phyloP scores from a whole-genome alignment of 2,329 filamentous ascomycete species.

The Davidsoniella virescens region DNA sequence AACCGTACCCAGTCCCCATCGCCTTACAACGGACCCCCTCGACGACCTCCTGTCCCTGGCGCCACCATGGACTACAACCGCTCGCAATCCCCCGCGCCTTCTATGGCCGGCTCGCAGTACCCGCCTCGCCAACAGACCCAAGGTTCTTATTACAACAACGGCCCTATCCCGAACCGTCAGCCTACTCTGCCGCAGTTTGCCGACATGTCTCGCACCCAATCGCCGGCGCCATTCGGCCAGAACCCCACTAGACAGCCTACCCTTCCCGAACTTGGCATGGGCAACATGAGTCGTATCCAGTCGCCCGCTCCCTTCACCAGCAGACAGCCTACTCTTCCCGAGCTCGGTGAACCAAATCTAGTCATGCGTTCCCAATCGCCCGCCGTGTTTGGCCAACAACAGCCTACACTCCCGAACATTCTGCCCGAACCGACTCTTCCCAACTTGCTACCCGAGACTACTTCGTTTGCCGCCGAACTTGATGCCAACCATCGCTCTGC shows the following conservation, averaged over 20 bases:
- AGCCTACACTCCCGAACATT: constrained; percentile 9
- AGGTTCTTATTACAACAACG: constrained; percentile 3
- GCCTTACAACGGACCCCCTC: constrained; percentile 6
- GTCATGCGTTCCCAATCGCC: background rate
- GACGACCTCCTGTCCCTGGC: constrained; percentile 3
- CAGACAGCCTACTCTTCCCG: constrained; percentile 15
- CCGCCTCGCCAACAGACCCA: constrained; percentile 11
- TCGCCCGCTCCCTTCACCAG: constrained; percentile 9
- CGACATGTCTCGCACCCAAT: constrained; percentile 1
- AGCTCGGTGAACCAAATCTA: background rate
- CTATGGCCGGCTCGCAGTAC: constrained; percentile 18
- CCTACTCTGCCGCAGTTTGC: constrained; percentile 1
- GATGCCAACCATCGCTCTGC: constrained; percentile 13
- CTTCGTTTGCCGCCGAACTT: background rate
- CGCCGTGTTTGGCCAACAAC: constrained; percentile 4
- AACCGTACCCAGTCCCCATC: constrained; percentile 3
- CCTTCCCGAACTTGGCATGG: background rate
- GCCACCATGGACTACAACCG: constrained; percentile 35
- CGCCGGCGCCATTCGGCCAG: constrained; percentile 4
- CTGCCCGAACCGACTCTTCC: constrained; percentile 14
- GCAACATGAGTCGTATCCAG: constrained; percentile 10
- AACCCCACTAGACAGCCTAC: background rate
- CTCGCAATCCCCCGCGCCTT: constrained; percentile 23
- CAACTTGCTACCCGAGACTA: constrained; percentile 11
- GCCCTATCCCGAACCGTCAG: constrained; percentile 2